A percentile compares a stretch with the other conserved stretches of the same genome.
These are phyloP conservation scores for Fusarium musae DNA, from an alignment of 2,329 filamentous ascomycete genomes.

Conservation along the genomic window DNA sequence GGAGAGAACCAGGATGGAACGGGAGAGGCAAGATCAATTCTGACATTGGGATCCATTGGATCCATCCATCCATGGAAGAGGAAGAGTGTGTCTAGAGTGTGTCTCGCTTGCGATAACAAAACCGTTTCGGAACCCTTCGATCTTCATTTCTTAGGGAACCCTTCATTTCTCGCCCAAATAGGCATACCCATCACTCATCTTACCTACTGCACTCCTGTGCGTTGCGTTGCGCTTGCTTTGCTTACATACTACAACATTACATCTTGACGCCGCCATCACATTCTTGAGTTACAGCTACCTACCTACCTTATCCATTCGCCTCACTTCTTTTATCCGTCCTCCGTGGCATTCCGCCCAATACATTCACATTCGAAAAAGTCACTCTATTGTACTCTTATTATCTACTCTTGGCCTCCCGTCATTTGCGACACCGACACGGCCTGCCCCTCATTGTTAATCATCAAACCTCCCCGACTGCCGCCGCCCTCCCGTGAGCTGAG, in stretches of 20 bases:
- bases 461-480: slow-evolving; percentile 16
- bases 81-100: not conserved
- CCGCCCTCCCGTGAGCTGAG: not conserved
- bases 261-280: slow-evolving; percentile 14
- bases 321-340: not conserved
- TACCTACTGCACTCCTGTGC: not conserved
- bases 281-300: slow-evolving; percentile 26
- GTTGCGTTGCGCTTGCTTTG: not conserved
- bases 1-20: slow-evolving; percentile 17
- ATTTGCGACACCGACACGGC: slow-evolving; percentile 3
- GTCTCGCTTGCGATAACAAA: slow-evolving; percentile 35
- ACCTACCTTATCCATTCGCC: not conserved
- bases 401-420: slow-evolving; percentile 13
- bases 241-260: not conserved
- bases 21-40: slow-evolving; percentile 30
- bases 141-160: slow-evolving; percentile 26
- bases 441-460: slow-evolving; percentile 26
- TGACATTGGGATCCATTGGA: not conserved
- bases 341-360: slow-evolving; percentile 14
- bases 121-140: slow-evolving; percentile 30
- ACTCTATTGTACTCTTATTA: slow-evolving; percentile 10
- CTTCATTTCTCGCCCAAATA: slow-evolving; percentile 12
- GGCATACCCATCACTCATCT: slow-evolving; percentile 4
- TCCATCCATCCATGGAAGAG: not conserved
- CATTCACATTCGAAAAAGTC: not conserved